phyloP scores from a whole-genome alignment of 257 asterid genomes.

The Solanum bukasovii region DNA sequence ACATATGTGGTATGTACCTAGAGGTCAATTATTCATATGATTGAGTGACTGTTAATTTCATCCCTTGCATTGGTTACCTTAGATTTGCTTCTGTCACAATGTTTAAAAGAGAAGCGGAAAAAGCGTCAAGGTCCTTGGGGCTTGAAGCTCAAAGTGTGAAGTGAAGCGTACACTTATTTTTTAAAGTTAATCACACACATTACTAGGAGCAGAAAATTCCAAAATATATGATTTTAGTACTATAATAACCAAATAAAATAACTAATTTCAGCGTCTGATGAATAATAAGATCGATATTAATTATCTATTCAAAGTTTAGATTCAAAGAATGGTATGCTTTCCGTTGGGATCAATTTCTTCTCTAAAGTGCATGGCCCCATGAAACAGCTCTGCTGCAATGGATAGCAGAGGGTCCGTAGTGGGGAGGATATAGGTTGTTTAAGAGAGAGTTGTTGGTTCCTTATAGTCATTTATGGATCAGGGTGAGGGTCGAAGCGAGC shows the following conservation, averaged over 20 bases:
- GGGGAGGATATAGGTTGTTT: background rate
- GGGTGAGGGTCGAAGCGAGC: background rate
- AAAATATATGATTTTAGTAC: background rate
- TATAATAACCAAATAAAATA: background rate
- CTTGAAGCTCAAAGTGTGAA: background rate
- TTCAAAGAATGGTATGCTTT: background rate
- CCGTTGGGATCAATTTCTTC: background rate
- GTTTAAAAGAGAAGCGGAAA: background rate
- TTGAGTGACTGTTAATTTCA: background rate
- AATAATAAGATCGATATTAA: background rate
- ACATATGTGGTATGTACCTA: slow-evolving; percentile 83
- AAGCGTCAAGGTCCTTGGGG: background rate
- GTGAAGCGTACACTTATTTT: background rate
- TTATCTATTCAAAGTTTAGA: background rate
- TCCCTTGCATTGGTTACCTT: background rate
- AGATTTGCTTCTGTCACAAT: background rate
- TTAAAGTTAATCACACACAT: background rate
- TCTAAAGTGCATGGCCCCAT: background rate
- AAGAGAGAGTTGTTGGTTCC: background rate
- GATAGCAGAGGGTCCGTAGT: background rate
- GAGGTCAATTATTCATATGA: slow-evolving; percentile 7
- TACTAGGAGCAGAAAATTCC: background rate
- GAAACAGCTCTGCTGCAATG: background rate
- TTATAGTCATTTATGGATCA: background rate
- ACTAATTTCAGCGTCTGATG: background rate